Conservation (phyloP, 1,139 yeast genomes). For the Geotrichum bryndzae region DNA sequence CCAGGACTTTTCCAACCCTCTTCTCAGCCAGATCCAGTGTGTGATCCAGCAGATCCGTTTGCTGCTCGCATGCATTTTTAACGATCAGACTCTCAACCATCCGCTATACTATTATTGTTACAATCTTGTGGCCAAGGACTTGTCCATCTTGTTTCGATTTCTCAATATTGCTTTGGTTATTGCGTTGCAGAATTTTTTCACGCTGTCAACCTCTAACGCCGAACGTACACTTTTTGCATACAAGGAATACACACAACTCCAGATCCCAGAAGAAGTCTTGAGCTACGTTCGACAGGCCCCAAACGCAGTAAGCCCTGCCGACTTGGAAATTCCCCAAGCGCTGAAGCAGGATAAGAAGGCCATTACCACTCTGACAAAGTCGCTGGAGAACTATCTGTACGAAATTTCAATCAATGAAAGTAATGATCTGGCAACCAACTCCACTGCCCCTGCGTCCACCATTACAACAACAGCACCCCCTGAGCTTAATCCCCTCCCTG, state of each 20-base stretch:
- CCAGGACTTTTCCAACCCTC: slow-evolving; percentile 8
- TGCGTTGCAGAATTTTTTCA: slow-evolving; percentile 26
- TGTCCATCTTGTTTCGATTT: slow-evolving; percentile 25
- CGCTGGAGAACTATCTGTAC: slow-evolving; percentile 25
- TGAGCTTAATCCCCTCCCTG: neutral
- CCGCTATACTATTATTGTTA: slow-evolving; percentile 23
- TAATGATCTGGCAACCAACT: neutral
- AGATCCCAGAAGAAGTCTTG: slow-evolving; percentile 24
- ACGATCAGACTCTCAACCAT: slow-evolving; percentile 20
- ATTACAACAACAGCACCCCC: neutral
- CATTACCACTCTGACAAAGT: slow-evolving; percentile 22
- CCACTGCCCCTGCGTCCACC: neutral
- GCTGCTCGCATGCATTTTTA: slow-evolving; percentile 26
- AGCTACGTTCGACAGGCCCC: slow-evolving; percentile 21
- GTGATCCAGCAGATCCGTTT: slow-evolving; percentile 23
- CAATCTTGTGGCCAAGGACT: slow-evolving; percentile 24
- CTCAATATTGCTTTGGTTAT: slow-evolving; percentile 24
- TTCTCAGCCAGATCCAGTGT: slow-evolving; percentile 25
- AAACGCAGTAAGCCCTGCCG: slow-evolving; percentile 19
- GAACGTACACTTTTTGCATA: slow-evolving; percentile 26
- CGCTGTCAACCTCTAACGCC: slow-evolving; percentile 25
- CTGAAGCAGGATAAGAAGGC: slow-evolving; percentile 20
- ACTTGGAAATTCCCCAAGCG: slow-evolving; percentile 24
- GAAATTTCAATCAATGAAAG: slow-evolving; percentile 3
- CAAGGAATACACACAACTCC: slow-evolving; percentile 29